Evolutionary conservation across 306 rosid genomes (phyloP).

Genomic region (Citrullus amarus): DNA sequence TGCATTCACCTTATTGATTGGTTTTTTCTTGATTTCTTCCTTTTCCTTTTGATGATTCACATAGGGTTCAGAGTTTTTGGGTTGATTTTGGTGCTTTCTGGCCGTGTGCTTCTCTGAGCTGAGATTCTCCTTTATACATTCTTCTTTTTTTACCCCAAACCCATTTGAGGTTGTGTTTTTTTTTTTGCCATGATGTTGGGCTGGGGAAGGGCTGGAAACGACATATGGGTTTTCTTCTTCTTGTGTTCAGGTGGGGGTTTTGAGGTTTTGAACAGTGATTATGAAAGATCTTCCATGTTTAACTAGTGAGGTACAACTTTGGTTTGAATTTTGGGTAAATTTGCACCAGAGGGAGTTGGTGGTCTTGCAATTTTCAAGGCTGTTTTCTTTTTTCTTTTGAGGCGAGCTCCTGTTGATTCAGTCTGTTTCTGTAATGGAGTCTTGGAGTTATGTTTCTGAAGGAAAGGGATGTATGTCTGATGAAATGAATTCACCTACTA

Average conservation of each 20-base stretch:
- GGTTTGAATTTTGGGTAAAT: conserved; percentile 7
- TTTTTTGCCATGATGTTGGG: not conserved
- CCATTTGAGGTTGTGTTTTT: not conserved
- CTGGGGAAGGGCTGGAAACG: not conserved
- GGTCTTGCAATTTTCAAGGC: not conserved
- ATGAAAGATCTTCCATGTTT: not conserved
- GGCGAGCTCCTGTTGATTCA: conserved; percentile 4
- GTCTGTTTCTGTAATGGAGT: conserved; percentile 49
- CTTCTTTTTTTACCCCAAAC: not conserved
- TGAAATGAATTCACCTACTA: conserved; percentile 31
- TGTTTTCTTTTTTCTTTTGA: conserved; percentile 12
- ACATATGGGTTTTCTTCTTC: conserved; percentile 12
- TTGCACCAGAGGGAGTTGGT: conserved; percentile 12
- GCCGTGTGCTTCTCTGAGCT: conserved; percentile 2
- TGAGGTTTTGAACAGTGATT: conserved; percentile 4
- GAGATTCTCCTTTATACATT: not conserved
- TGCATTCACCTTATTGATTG: conserved; percentile 17
- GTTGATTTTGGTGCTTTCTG: not conserved
- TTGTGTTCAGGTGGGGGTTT: conserved; percentile 7
- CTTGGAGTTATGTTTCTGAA: conserved; percentile 64
- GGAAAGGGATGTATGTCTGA: conserved; percentile 49
- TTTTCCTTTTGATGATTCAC: conserved; percentile 15
- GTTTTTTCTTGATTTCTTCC: conserved; percentile 10
- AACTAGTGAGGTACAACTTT: not conserved
- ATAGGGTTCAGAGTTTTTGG: conserved; percentile 22